Base-by-base conservation (phyloP, 2,329 filamentous ascomycete genomes). In the Penicillium sp. region DNA sequence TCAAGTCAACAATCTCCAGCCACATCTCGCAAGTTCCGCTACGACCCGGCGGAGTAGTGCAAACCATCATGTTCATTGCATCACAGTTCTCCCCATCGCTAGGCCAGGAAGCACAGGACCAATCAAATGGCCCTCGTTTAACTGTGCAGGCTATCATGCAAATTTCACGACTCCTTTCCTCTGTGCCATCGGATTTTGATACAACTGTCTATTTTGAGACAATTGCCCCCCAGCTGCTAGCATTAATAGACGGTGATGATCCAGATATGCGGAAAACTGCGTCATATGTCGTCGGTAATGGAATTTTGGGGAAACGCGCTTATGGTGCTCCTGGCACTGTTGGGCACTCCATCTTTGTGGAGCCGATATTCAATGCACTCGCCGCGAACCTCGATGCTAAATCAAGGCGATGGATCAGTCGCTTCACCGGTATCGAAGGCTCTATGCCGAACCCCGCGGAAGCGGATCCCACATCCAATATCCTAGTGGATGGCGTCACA, bases 61-160 rank as follows among this genome's bases (percentile, higher is more conserved):
- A 79, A 56, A 77, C 71, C 1, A 73, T 79, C 38, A 62, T 76
- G 38, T 78, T 78, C 52, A 64, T 78, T 39, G 73, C 74, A 6
- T 76, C 75, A 15, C 76, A 78, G 59, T 73, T 78, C 49, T 71
- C 75, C 0, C 76, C 76, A 9, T 68, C 72, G 1, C 64, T 78
- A 10, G 76, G 75, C 4, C 65, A 73, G 13, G 70, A 70, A 57
- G 64, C 69, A 7, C 69, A 73, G 47, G 62, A 69, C 39, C 56
- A 62, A 15, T 70, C 71, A 1, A 68, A 63, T 50, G 76, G 75
- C 0, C 75, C 77, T 12, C 71, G 71, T 50, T 72, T 79, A 19
- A 78, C 77, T 3, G 71, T 78, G 6, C 74, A 78, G 54, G 73
- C 74, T 2, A 77, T 79, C 10, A 78, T 77, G 74, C 77, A 78